Conservation (phyloP, 345 rosid species). For the Hevea brasiliensis region DNA sequence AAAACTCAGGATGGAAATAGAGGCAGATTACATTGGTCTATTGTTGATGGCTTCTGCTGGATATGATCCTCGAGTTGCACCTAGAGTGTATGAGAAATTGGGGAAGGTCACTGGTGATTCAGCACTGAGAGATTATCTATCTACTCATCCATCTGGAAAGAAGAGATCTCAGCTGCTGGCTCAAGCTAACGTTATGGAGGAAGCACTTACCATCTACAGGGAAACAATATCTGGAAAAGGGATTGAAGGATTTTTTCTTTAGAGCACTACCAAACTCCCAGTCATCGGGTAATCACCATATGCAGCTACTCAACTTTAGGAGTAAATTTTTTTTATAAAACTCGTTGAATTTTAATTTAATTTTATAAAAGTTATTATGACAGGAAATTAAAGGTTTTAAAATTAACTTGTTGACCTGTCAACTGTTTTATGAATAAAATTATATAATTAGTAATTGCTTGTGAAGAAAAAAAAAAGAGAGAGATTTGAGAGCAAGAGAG, state of each 20-base stretch:
- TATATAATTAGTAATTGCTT: too few relatives aligned
- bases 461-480: too few relatives aligned
- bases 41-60: slow-evolving; percentile 84
- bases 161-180: slow-evolving; percentile 73
- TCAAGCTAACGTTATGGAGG: slow-evolving; percentile 86
- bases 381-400: too few relatives aligned
- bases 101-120: slow-evolving; percentile 60
- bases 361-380: too few relatives aligned
- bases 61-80: slow-evolving; percentile 84
- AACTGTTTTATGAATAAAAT: too few relatives aligned
- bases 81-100: slow-evolving; percentile 74
- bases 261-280: background rate
- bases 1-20: slow-evolving; percentile 78
- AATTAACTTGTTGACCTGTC: too few relatives aligned
- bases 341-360: too few relatives aligned
- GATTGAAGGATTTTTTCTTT: slow-evolving; percentile 69
- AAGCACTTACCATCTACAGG: slow-evolving; percentile 71
- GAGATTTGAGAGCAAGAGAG: too few relatives aligned
- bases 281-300: too few relatives aligned
- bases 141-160: slow-evolving; percentile 95
- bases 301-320: too few relatives aligned
- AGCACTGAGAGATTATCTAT: slow-evolving; percentile 57
- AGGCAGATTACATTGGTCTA: slow-evolving; percentile 88
- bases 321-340: too few relatives aligned
- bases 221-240: slow-evolving; percentile 62